phyloP scores from a whole-genome alignment of 2,329 filamentous ascomycete genomes.

The Paecilomyces sp. region DNA sequence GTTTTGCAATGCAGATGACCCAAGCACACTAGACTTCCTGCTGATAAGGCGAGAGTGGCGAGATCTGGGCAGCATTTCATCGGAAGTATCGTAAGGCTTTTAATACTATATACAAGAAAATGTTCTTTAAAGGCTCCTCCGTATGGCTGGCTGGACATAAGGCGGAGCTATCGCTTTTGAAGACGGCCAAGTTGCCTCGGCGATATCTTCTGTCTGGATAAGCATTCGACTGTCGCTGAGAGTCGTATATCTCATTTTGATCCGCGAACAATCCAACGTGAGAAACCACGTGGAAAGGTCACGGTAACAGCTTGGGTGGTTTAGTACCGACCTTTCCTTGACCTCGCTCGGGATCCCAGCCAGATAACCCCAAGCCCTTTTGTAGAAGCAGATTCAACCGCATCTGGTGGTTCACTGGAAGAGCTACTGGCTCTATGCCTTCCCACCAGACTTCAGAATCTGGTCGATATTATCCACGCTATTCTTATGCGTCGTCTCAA shows the following conservation, averaged over 20 bases:
- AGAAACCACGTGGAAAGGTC: neutral
- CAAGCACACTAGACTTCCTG: neutral
- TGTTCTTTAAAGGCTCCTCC: neutral
- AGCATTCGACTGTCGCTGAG: neutral
- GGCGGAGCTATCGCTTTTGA: neutral
- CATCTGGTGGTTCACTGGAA: neutral
- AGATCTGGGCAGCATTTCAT: neutral
- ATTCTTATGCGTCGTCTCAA: constrained; percentile 94
- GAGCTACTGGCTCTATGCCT: constrained; percentile 10
- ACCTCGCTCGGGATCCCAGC: neutral
- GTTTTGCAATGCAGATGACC: neutral
- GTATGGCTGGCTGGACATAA: neutral
- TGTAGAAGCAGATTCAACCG: neutral
- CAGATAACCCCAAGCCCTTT: neutral
- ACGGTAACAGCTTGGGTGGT: neutral
- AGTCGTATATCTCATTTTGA: neutral
- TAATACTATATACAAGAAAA: neutral
- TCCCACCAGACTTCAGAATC: constrained; percentile 60
- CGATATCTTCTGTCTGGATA: neutral
- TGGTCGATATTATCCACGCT: constrained; percentile 85
- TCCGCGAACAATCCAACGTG: neutral
- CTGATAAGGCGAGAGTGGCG: neutral
- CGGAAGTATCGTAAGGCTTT: neutral
- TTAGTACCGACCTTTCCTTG: neutral
- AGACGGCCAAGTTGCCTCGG: neutral